Percentiles rank a stretch among this genome's conserved stretches.
These are phyloP conservation scores for Penicillium sp. DNA, from an alignment of 2,329 filamentous ascomycete genomes.

Conservation along the genomic window DNA sequence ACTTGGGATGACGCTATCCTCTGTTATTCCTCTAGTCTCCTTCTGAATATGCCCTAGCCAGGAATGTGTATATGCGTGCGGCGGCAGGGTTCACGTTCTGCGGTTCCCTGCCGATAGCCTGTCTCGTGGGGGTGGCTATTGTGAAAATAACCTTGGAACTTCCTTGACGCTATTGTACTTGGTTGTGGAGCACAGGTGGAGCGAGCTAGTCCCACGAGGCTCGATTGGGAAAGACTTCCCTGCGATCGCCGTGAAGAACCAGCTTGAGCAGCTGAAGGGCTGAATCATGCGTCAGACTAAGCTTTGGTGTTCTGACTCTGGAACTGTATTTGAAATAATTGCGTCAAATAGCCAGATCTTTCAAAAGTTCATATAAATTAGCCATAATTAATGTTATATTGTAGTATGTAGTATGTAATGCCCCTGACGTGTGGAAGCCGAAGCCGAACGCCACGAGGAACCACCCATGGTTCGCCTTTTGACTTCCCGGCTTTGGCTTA, in stretches of 20 bases:
- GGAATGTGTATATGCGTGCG: neutral
- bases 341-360: no score
- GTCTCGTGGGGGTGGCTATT: neutral
- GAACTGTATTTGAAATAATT: neutral
- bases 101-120: neutral
- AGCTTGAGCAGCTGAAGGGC: neutral
- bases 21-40: neutral
- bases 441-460: neutral
- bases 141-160: neutral
- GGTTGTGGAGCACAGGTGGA: neutral
- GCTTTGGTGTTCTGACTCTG: neutral
- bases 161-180: neutral
- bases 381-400: no score
- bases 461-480: neutral
- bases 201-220: neutral
- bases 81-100: neutral
- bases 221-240: slow-evolving; percentile 1
- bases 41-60: neutral
- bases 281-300: neutral
- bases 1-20: neutral
- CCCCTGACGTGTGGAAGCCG: neutral
- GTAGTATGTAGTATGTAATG: no score
- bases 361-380: neutral
- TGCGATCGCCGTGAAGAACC: slow-evolving; percentile 4
- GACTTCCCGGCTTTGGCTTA: neutral